Percentiles rank a stretch among this genome's conserved stretches.
These are phyloP conservation scores for Sedum album DNA, from an alignment of 164 flowering plant genomes.

Conservation along the genomic window DNA sequence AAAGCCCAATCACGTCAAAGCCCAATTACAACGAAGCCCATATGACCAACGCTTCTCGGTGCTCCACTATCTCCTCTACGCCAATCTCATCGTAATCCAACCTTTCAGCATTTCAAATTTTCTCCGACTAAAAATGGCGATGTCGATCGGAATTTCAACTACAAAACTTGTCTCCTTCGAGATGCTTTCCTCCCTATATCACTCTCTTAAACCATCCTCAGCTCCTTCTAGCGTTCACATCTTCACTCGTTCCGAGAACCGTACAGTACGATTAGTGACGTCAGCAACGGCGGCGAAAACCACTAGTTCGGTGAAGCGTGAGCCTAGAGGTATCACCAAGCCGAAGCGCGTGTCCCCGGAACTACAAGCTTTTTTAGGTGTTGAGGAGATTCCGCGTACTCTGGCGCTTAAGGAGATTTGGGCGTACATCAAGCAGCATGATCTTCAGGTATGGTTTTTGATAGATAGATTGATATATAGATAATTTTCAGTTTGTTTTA, in stretches of 20 bases:
- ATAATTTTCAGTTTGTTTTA: background rate
- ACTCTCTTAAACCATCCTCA: background rate
- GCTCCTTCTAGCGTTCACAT: no score
- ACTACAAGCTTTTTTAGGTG: conserved; percentile 65
- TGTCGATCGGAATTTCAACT: conserved; percentile 20
- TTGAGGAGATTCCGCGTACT: conserved; percentile 71
- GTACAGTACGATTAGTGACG: conserved; percentile 21
- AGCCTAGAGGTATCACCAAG: conserved; percentile 70
- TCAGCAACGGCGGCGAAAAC: conserved; percentile 43
- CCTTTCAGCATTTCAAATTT: no score
- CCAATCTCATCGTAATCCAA: no score
- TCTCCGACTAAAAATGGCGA: conserved; percentile 18
- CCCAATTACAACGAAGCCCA: no score
- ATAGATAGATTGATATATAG: no score
- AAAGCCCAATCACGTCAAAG: no score
- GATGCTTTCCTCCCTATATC: conserved; percentile 8
- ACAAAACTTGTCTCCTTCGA: conserved; percentile 19
- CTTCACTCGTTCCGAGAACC: conserved; percentile 13
- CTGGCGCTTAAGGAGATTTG: conserved; percentile 82
- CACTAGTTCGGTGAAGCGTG: conserved; percentile 28
- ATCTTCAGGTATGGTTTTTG: conserved; percentile 58
- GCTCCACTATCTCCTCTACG: no score
- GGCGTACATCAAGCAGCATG: conserved; percentile 77
- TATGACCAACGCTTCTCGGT: no score
- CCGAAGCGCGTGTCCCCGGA: conserved; percentile 69